Conservation (phyloP, 306 rosid genomes). For the Geum urbanum region DNA sequence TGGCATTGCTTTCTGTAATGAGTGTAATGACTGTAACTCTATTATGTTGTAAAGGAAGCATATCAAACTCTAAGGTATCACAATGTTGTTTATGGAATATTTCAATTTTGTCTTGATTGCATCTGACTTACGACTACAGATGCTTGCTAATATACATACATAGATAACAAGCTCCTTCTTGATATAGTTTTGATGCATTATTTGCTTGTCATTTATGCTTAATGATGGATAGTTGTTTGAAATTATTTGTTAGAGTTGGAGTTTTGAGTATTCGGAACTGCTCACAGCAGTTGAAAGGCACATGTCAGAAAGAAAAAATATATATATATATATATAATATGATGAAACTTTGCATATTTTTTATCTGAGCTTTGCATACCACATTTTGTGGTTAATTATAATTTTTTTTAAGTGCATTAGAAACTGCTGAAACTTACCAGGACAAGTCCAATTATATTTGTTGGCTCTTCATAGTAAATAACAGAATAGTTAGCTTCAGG, state of each 20-base stretch:
- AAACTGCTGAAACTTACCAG: conserved; percentile 46
- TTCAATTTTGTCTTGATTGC: neutral
- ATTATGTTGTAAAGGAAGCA: neutral
- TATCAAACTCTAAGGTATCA: neutral
- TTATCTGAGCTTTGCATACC: neutral
- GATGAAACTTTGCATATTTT: neutral
- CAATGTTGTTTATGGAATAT: neutral
- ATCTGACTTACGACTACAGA: neutral
- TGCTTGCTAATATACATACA: neutral
- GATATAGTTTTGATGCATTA: neutral
- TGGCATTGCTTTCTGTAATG: neutral
- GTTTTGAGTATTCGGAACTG: neutral
- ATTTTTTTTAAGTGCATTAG: neutral
- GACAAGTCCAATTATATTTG: conserved; percentile 83
- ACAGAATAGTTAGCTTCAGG: no score
- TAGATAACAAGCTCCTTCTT: neutral
- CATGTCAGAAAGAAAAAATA: neutral
- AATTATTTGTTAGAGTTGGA: neutral
- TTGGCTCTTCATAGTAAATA: conserved; percentile 68
- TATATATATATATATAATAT: neutral
- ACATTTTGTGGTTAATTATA: neutral
- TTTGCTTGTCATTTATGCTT: neutral
- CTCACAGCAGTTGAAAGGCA: neutral
- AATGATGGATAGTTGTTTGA: neutral
- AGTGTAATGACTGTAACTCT: no score